Evolutionary conservation across 164 flowering plant species (phyloP).

Genomic region (Piper betle): DNA sequence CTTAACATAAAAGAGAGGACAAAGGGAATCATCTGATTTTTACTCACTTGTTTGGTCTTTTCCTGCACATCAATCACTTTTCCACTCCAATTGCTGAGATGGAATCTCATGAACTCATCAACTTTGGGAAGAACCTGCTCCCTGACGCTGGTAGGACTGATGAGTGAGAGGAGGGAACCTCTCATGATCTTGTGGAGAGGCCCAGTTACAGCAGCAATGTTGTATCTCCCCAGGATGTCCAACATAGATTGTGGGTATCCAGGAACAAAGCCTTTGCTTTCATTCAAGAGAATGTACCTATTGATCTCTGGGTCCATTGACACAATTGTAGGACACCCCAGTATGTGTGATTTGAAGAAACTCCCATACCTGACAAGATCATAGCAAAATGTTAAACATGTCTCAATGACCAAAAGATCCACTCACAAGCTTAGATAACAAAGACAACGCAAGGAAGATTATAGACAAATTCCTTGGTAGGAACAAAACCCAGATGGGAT

Average conservation of each 20-base stretch:
- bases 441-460: neutral
- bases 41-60: slow-evolving; percentile 74
- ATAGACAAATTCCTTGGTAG: too few relatives aligned
- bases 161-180: slow-evolving; percentile 63
- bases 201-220: slow-evolving; percentile 90
- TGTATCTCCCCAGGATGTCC: slow-evolving; percentile 68
- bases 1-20: neutral
- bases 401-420: neutral
- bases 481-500: too few relatives aligned
- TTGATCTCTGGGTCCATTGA: slow-evolving; percentile 95
- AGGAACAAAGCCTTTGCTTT: slow-evolving; percentile 80
- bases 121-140: neutral
- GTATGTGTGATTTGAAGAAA: slow-evolving; percentile 78
- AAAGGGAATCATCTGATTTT: neutral
- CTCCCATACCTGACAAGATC: slow-evolving; percentile 50
- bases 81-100: slow-evolving; percentile 36
- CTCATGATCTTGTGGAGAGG: slow-evolving; percentile 72
- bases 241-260: slow-evolving; percentile 95
- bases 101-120: slow-evolving; percentile 4
- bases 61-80: slow-evolving; percentile 61
- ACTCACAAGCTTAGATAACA: neutral
- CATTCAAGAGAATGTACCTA: slow-evolving; percentile 75
- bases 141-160: slow-evolving; percentile 34
- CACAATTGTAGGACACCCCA: slow-evolving; percentile 86
- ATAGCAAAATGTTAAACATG: neutral